Conservation (phyloP, 164 flowering plant genomes). For the Dillenia turbinata region DNA sequence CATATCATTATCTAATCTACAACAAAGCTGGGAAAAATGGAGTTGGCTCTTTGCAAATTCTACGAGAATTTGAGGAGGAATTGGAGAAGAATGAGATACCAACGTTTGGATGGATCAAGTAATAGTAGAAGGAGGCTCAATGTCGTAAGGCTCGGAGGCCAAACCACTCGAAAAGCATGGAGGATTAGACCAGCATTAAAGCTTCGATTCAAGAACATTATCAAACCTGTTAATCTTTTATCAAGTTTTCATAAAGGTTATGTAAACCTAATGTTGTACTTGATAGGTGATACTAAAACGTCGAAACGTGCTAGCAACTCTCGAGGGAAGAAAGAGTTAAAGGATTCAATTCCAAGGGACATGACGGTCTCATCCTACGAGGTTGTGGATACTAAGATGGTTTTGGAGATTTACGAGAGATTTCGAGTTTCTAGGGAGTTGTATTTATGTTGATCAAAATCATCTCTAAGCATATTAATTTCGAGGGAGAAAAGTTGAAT, state of each 20-base stretch:
- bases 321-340: neutral
- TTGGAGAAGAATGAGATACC: constrained; percentile 6
- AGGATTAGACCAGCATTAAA: too few relatives aligned
- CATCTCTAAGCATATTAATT: too few relatives aligned
- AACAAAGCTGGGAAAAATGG: neutral
- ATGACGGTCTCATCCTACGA: too few relatives aligned
- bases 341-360: too few relatives aligned
- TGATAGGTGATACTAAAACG: neutral
- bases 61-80: constrained; percentile 1
- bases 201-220: neutral
- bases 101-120: neutral
- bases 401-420: constrained; percentile 2
- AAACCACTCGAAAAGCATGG: neutral
- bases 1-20: too few relatives aligned
- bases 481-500: too few relatives aligned
- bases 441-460: too few relatives aligned
- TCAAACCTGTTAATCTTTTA: neutral
- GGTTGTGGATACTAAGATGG: constrained; percentile 1
- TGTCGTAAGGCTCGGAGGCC: neutral
- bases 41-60: neutral
- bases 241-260: neutral
- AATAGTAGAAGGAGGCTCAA: constrained; percentile 1
- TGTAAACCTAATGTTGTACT: neutral
- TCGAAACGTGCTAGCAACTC: too few relatives aligned
- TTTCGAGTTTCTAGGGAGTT: neutral